These are phyloP conservation scores for Plasmodium knowlesi DNA, from an alignment of 169 alveolate species.

Conservation along the genomic window DNA sequence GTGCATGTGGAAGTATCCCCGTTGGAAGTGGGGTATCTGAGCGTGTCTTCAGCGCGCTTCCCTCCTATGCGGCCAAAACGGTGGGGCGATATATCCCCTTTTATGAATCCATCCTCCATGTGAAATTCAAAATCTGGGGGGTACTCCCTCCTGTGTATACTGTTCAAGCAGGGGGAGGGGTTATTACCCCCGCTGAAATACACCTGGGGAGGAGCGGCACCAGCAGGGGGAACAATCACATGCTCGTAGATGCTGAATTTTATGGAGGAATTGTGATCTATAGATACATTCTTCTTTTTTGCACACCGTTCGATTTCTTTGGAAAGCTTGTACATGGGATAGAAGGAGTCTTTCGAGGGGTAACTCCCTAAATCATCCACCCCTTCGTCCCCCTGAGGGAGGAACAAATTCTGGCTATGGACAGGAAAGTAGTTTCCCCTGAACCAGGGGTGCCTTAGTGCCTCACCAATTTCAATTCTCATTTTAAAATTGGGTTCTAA, in stretches of 20 bases:
- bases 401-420: constrained; percentile 16
- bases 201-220: background rate
- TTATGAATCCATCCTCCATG: background rate
- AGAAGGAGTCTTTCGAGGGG: background rate
- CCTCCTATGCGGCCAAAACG: background rate
- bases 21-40: too few species aligned
- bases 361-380: background rate
- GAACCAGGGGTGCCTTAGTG: constrained; percentile 74
- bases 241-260: constrained; percentile 40
- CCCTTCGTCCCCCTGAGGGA: background rate
- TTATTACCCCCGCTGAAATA: background rate
- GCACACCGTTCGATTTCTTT: constrained; percentile 39
- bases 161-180: background rate
- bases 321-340: background rate
- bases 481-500: constrained; percentile 69
- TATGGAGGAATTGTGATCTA: background rate
- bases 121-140: background rate
- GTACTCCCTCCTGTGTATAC: background rate
- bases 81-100: too few species aligned
- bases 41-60: background rate
- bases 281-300: constrained; percentile 26
- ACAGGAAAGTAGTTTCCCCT: constrained; percentile 25
- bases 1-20: background rate
- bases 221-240: constrained; percentile 12
- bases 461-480: constrained; percentile 68